Percentiles rank a stretch among this genome's conserved stretches.
phyloP scores from a whole-genome alignment of 139 green algal genomes.

The Asterochloris erici region DNA sequence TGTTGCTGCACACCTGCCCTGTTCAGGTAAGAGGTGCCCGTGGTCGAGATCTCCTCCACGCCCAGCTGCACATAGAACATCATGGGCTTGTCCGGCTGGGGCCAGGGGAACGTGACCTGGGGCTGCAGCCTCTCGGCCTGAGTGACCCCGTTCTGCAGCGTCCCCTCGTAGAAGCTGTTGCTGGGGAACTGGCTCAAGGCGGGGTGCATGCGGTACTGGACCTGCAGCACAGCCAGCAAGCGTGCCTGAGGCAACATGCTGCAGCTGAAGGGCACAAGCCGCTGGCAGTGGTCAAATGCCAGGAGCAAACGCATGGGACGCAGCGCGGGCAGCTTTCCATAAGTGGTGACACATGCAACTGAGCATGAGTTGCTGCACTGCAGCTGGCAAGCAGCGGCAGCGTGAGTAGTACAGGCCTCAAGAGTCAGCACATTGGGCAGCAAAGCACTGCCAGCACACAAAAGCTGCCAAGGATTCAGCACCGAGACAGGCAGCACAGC shows the following conservation, averaged over 20 bases:
- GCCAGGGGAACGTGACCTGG: slow-evolving; percentile 79
- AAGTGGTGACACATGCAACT: too few species aligned
- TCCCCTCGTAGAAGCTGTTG: slow-evolving; percentile 98
- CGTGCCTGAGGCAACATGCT: not conserved
- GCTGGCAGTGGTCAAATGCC: too few species aligned
- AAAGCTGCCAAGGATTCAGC: not conserved
- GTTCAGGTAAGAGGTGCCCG: slow-evolving; percentile 97
- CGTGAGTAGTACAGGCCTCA: too few species aligned
- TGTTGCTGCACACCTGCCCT: slow-evolving; percentile 50
- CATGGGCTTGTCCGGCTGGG: slow-evolving; percentile 77
- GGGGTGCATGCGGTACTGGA: slow-evolving; percentile 99
- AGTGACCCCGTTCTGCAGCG: slow-evolving; percentile 82
- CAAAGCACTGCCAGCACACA: too few species aligned
- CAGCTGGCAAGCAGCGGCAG: too few species aligned
- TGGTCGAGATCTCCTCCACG: slow-evolving; percentile 70
- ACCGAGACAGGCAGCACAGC: not conserved
- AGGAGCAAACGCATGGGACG: too few species aligned
- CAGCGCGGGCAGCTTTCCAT: too few species aligned
- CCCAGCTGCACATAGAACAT: slow-evolving; percentile 96
- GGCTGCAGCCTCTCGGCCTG: slow-evolving; percentile 45
- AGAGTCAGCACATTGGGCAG: too few species aligned
- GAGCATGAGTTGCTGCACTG: too few species aligned
- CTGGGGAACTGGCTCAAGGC: slow-evolving; percentile 92
- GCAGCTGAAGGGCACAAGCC: not conserved
- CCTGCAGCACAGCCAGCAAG: slow-evolving; percentile 26